phyloP scores from a whole-genome alignment of 768 basidiomycete species.

The Lenzites betulinus region DNA sequence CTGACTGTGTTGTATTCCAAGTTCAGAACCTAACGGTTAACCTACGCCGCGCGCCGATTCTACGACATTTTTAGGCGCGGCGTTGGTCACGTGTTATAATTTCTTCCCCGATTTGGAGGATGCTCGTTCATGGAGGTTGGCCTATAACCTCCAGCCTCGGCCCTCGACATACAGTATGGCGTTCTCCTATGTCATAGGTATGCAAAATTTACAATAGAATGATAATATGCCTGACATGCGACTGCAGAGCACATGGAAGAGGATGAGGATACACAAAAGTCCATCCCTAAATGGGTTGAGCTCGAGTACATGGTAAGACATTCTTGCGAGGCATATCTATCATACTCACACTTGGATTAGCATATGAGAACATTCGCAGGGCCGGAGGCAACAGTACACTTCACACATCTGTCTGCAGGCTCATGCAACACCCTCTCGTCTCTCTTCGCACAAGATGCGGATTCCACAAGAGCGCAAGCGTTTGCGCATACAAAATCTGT shows the following conservation, averaged over 20 bases:
- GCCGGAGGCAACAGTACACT: conserved; percentile 62
- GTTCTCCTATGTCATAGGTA: conserved; percentile 34
- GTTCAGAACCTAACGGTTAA: no score
- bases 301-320: conserved; percentile 77
- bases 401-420: conserved; percentile 82
- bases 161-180: conserved; percentile 24
- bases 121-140: background rate
- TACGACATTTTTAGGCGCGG: background rate
- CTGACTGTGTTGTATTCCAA: no score
- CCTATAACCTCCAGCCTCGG: background rate
- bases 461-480: conserved; percentile 35
- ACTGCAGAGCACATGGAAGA: conserved; percentile 90
- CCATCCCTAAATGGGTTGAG: conserved; percentile 87
- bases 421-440: conserved; percentile 57
- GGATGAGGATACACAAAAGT: conserved; percentile 71
- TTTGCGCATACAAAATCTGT: conserved; percentile 55
- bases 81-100: conserved; percentile 2
- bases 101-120: background rate
- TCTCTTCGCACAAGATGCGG: conserved; percentile 30
- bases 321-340: background rate
- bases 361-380: conserved; percentile 87
- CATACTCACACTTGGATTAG: conserved; percentile 35
- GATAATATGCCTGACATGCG: background rate
- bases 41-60: no score
- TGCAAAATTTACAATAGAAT: background rate